These are phyloP conservation scores for Tolypocladium ovalisporum DNA, from an alignment of 2,329 filamentous ascomycete species.

Conservation along the genomic window DNA sequence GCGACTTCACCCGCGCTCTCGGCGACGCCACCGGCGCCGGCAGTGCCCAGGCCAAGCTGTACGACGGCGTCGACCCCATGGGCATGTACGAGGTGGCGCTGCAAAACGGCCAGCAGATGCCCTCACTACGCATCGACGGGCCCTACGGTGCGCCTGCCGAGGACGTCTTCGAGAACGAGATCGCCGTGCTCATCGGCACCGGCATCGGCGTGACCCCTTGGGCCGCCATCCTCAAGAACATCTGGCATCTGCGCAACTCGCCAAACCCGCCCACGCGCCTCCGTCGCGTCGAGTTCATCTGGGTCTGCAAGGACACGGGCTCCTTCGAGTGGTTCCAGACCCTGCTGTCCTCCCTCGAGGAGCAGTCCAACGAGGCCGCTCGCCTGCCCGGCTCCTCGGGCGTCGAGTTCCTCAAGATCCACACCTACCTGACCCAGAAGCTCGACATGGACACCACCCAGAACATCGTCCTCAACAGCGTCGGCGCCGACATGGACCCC, in stretches of 20 bases:
- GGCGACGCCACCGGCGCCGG: conserved; percentile 93
- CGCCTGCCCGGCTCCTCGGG: conserved; percentile 56
- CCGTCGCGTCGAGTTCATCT: conserved; percentile 95
- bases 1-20: conserved; percentile 90
- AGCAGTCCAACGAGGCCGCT: conserved; percentile 64
- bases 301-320: conserved; percentile 90
- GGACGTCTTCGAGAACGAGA: conserved; percentile 91
- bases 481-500: conserved; percentile 78
- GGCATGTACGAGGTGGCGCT: conserved; percentile 98
- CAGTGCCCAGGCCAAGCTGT: conserved; percentile 74
- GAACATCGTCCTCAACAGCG: conserved; percentile 94
- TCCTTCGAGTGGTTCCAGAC: conserved; percentile 99
- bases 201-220: conserved; percentile 83
- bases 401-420: conserved; percentile 87
- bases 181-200: conserved; percentile 74
- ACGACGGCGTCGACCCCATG: conserved; percentile 81
- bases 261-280: conserved; percentile 85
- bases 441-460: conserved; percentile 86
- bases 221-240: conserved; percentile 88
- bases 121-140: conserved; percentile 77
- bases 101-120: conserved; percentile 89
- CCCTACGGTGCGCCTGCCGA: conserved; percentile 95
- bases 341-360: conserved; percentile 79
- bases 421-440: conserved; percentile 93
- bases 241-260: conserved; percentile 87